Evolutionary conservation across 2,329 filamentous ascomycete species (phyloP).

Genomic region (Pseudonectria buxi): DNA sequence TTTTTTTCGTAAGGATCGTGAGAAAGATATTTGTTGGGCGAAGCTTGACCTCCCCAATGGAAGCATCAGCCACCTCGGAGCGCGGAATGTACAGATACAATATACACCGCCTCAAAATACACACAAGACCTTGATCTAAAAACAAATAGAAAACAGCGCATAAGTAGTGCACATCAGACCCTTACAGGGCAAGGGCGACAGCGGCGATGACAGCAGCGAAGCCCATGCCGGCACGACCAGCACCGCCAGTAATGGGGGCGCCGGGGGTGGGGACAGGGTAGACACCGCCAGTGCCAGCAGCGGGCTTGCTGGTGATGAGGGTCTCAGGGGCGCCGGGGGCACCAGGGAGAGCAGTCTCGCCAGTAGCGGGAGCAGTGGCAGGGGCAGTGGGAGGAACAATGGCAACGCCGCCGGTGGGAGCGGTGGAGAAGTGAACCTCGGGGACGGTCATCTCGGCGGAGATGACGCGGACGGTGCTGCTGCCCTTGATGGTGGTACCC

Average conservation of each 20-base stretch:
- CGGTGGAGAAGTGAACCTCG: constrained; percentile 43
- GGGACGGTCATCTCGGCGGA: constrained; percentile 48
- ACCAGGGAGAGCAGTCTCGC: constrained; percentile 10
- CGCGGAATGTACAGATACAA: constrained; percentile 17
- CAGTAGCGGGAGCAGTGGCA: constrained; percentile 14
- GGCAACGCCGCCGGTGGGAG: constrained; percentile 13
- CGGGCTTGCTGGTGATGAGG: constrained; percentile 19
- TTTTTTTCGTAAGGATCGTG: constrained; percentile 51
- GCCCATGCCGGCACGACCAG: constrained; percentile 38
- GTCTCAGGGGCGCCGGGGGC: constrained; percentile 16
- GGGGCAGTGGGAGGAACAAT: constrained; percentile 24
- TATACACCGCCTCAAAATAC: constrained; percentile 20
- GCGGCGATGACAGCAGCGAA: constrained; percentile 40
- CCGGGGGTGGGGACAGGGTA: constrained; percentile 26
- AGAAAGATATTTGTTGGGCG: constrained; percentile 38
- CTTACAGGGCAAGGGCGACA: constrained; percentile 41
- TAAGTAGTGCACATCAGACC: constrained; percentile 15
- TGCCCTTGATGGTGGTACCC: constrained; percentile 39
- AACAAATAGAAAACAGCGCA: constrained; percentile 18
- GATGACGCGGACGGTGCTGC: constrained; percentile 42
- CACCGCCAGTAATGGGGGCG: constrained; percentile 32
- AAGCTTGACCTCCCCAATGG: constrained; percentile 6
- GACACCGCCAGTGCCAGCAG: constrained; percentile 26
- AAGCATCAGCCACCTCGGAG: constrained; percentile 12
- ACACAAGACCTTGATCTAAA: constrained; percentile 19